Evolutionary conservation across 192 early-diverging fungal species (phyloP).

Genomic region (Helicostylum pulchrum): DNA sequence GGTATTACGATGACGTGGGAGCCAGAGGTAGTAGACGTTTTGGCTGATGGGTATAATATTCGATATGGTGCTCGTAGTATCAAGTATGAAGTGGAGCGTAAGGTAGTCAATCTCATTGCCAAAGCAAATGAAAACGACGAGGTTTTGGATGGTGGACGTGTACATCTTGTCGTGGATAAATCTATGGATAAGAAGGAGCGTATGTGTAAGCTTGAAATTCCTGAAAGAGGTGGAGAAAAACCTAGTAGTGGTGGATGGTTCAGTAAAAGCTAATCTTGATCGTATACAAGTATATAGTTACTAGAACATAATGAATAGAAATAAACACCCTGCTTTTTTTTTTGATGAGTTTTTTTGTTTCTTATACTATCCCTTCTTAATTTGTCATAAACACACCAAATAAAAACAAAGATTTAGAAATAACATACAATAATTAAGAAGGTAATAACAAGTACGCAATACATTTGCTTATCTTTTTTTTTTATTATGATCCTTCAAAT

Average conservation of each 20-base stretch:
- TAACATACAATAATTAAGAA: no score
- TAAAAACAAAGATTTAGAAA: no score
- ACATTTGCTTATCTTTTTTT: no score
- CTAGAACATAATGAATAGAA: no score
- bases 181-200: constrained; percentile 1
- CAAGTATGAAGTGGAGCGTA: constrained; percentile 44
- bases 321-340: no score
- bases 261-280: constrained; percentile 1
- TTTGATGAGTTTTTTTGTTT: no score
- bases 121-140: constrained; percentile 45
- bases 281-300: no score
- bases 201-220: constrained; percentile 20
- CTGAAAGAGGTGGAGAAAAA: constrained; percentile 19
- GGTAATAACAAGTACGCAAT: no score
- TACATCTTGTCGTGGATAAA: constrained; percentile 34
- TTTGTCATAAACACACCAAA: no score
- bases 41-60: constrained; percentile 39
- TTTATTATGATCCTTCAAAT: no score
- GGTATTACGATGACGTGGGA: constrained; percentile 41
- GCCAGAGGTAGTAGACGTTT: constrained; percentile 34
- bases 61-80: constrained; percentile 47
- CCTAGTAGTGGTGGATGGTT: constrained; percentile 15
- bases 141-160: constrained; percentile 34
- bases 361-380: no score
- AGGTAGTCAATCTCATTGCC: constrained; percentile 42